These are phyloP conservation scores for Salix purpurea DNA, from an alignment of 345 rosid genomes.

Conservation along the genomic window DNA sequence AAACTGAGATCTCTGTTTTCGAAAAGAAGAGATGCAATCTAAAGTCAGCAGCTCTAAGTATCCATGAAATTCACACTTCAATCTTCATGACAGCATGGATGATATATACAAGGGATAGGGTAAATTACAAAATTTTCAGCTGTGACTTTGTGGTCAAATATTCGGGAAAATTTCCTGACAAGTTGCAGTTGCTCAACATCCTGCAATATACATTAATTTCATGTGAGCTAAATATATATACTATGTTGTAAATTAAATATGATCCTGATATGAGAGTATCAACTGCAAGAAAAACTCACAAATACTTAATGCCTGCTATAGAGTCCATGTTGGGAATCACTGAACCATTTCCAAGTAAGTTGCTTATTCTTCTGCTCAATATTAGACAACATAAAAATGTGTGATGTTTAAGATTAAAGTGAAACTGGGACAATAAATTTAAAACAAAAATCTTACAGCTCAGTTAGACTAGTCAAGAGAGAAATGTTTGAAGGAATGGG, in stretches of 20 bases:
- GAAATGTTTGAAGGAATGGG: conserved; percentile 14
- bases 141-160: neutral
- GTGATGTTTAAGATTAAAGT: neutral
- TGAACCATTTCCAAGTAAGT: conserved; percentile 10
- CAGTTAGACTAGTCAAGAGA: neutral
- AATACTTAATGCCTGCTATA: neutral
- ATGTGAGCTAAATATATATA: neutral
- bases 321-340: neutral
- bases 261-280: neutral
- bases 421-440: neutral
- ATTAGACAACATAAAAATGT: neutral
- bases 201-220: neutral
- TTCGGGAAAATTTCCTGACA: neutral
- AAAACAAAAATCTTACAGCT: conserved; percentile 3
- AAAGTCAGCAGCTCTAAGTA: neutral
- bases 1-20: conserved; percentile 10
- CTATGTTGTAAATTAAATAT: neutral
- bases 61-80: neutral
- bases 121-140: conserved; percentile 7
- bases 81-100: neutral
- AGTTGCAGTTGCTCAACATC: conserved; percentile 15
- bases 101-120: neutral
- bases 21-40: neutral
- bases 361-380: conserved; percentile 14
- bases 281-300: conserved; percentile 4